Conservation (phyloP, 2,329 filamentous ascomycete genomes). For the Diaporthe citrichinensis region DNA sequence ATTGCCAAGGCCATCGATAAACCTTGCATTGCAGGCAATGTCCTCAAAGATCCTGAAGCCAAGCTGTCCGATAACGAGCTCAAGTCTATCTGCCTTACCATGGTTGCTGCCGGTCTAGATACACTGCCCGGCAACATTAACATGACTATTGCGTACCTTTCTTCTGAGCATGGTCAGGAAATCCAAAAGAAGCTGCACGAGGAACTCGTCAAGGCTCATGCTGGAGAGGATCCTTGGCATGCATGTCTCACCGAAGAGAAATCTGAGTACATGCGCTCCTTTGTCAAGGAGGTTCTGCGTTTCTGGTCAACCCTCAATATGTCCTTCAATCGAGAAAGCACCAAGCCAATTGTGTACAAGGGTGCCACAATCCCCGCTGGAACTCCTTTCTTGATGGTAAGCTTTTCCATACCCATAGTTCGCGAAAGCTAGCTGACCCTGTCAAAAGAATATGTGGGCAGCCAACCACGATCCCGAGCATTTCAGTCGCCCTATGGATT, state of each 20-base stretch:
- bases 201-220: not conserved
- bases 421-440: not conserved
- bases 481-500: not conserved
- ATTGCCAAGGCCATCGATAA: not conserved
- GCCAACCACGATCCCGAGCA: constrained; percentile 18
- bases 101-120: constrained; percentile 11
- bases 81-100: constrained; percentile 2
- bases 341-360: not conserved
- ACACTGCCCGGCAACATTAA: not conserved
- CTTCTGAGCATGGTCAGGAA: constrained; percentile 1
- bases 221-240: constrained; percentile 7
- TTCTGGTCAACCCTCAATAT: constrained; percentile 14
- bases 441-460: constrained; percentile 16
- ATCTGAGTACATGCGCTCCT: not conserved
- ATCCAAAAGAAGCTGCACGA: not conserved
- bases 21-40: constrained; percentile 3
- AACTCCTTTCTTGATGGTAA: not conserved
- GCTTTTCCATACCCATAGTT: not conserved
- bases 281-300: not conserved
- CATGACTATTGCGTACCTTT: constrained; percentile 21
- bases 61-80: constrained; percentile 1
- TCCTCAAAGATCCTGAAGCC: not conserved
- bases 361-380: not conserved
- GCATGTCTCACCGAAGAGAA: not conserved
- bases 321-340: constrained; percentile 2